Conservation (phyloP, 2,329 filamentous ascomycete genomes). For the Ophiostoma triangulosporum region DNA sequence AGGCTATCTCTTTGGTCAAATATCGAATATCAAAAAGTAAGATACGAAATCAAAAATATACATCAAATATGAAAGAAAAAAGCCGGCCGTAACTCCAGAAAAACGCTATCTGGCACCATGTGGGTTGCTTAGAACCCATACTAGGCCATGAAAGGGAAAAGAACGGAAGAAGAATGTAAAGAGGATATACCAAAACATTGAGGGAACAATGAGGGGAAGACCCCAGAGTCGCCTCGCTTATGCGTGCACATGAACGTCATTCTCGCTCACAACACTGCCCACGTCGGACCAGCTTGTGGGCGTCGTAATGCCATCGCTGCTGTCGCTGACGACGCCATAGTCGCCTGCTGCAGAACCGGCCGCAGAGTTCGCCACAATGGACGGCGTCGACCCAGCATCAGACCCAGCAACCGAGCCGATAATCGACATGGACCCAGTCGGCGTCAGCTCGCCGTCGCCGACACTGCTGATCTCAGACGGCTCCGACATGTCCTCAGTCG, state of each 20-base stretch:
- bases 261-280: slow-evolving; percentile 48
- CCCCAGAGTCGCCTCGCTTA: neutral
- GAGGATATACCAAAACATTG: neutral
- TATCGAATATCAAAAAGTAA: too few species aligned
- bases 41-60: neutral
- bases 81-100: neutral
- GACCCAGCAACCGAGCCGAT: slow-evolving; percentile 22
- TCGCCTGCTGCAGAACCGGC: slow-evolving; percentile 14
- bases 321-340: slow-evolving; percentile 46
- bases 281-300: slow-evolving; percentile 53
- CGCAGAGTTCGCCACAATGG: neutral
- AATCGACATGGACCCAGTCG: slow-evolving; percentile 41
- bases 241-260: slow-evolving; percentile 23
- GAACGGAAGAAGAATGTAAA: neutral
- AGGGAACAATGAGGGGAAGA: neutral
- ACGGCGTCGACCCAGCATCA: neutral
- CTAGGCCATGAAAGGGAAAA: neutral
- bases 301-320: slow-evolving; percentile 43
- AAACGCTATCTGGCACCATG: neutral
- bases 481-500: slow-evolving; percentile 36
- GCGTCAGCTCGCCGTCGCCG: slow-evolving; percentile 38
- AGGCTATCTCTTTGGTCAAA: too few species aligned
- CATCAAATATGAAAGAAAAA: neutral
- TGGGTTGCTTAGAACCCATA: neutral
- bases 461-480: slow-evolving; percentile 31